Evolutionary conservation across 2,329 filamentous ascomycete genomes (phyloP).

Genomic region (Fusarium xyrophilum): DNA sequence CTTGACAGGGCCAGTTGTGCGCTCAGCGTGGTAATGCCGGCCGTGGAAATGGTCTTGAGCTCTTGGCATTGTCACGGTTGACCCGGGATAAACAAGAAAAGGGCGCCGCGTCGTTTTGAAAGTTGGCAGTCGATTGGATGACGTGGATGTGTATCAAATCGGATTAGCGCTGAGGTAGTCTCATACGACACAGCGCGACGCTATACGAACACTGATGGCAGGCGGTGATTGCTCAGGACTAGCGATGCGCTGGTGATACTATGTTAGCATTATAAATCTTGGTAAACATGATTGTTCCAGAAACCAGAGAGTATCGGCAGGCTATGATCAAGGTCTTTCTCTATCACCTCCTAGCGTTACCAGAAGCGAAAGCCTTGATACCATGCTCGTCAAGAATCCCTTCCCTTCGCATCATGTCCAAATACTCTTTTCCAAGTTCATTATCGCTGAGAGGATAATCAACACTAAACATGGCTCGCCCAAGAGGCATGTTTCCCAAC

Average conservation of each 20-base stretch:
- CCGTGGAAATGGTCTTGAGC: constrained; percentile 13
- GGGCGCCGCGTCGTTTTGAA: background rate
- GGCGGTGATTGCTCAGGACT: background rate
- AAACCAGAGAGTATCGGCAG: no score
- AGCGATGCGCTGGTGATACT: background rate
- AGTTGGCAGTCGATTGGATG: background rate
- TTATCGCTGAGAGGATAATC: background rate
- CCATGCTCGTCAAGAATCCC: background rate
- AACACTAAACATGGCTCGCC: background rate
- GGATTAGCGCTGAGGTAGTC: background rate
- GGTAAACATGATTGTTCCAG: background rate
- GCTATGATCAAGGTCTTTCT: no score
- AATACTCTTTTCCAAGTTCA: background rate
- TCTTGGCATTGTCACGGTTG: background rate
- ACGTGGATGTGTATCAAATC: background rate
- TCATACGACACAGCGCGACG: background rate
- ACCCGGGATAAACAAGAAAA: background rate
- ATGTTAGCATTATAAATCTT: background rate
- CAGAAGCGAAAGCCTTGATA: background rate
- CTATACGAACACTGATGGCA: background rate
- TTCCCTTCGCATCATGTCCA: background rate
- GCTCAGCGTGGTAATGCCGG: constrained; percentile 14
- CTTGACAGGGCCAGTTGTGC: constrained; percentile 7
- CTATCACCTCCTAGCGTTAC: rapidly evolving
- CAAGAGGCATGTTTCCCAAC: background rate